These are phyloP conservation scores for Solanum tarapatanum DNA, from an alignment of 257 asterid species.

Conservation along the genomic window DNA sequence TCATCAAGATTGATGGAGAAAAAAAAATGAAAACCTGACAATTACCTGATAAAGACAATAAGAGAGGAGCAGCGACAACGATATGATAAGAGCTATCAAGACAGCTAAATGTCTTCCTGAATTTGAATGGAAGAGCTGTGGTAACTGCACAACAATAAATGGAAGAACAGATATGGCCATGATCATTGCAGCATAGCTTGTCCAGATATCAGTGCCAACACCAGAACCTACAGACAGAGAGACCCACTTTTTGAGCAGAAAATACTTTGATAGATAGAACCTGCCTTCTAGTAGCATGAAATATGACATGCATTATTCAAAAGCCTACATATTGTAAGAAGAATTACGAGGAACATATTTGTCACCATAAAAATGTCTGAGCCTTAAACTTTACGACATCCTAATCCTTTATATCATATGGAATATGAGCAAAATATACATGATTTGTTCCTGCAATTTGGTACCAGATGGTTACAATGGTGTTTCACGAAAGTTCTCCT, in stretches of 20 bases:
- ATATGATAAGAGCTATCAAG: slow-evolving; percentile 56
- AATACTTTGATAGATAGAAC: not conserved
- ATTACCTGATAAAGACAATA: slow-evolving; percentile 86
- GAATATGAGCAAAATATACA: not conserved
- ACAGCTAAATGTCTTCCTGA: slow-evolving; percentile 63
- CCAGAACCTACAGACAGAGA: slow-evolving; percentile 68
- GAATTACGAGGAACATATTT: not conserved
- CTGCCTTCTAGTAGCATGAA: not conserved
- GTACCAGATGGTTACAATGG: not conserved
- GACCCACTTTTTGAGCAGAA: not conserved
- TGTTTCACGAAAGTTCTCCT: not conserved
- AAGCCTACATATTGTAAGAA: not conserved
- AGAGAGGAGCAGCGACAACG: slow-evolving; percentile 44
- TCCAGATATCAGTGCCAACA: slow-evolving; percentile 68
- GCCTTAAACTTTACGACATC: not conserved
- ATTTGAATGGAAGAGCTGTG: slow-evolving; percentile 43
- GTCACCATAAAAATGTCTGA: not conserved
- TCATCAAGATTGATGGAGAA: not conserved
- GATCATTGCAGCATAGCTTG: slow-evolving; percentile 71
- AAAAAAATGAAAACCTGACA: not conserved
- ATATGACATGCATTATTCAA: not conserved
- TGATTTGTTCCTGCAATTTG: not conserved
- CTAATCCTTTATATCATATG: not conserved
- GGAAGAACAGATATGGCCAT: slow-evolving; percentile 86
- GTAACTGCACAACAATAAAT: slow-evolving; percentile 63